These are phyloP conservation scores for Citrus medica DNA, from an alignment of 345 rosid genomes.

Conservation along the genomic window DNA sequence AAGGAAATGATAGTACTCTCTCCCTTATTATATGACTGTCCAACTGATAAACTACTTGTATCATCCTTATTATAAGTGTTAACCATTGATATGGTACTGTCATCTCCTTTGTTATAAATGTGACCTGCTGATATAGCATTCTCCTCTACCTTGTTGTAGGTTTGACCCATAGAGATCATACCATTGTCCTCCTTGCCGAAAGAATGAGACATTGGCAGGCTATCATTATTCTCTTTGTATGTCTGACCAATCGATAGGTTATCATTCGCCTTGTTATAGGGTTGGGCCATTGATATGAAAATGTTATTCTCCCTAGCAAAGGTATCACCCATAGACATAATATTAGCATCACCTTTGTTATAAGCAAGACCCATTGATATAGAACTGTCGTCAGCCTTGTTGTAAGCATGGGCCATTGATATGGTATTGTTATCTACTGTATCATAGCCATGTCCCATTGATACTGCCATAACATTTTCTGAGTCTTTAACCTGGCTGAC, in stretches of 20 bases:
- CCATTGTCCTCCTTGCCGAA: constrained; percentile 37
- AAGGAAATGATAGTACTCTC: constrained; percentile 65
- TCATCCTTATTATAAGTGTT: constrained; percentile 32
- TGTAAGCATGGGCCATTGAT: constrained; percentile 21
- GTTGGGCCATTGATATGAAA: constrained; percentile 43
- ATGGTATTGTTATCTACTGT: constrained; percentile 24
- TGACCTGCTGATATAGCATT: constrained; percentile 43
- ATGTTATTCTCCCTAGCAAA: constrained; percentile 36
- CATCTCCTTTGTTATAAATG: constrained; percentile 35
- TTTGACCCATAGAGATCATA: constrained; percentile 46
- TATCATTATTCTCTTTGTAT: constrained; percentile 38
- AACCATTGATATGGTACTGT: constrained; percentile 21
- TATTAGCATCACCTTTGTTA: constrained; percentile 23
- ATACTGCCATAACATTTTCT: constrained; percentile 29
- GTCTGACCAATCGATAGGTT: constrained; percentile 29
- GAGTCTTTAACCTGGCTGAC: constrained; percentile 48
- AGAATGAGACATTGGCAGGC: constrained; percentile 32
- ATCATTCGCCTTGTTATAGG: constrained; percentile 37
- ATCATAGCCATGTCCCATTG: constrained; percentile 30
- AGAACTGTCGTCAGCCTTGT: constrained; percentile 25
- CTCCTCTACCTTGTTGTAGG: constrained; percentile 38
- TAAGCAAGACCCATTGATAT: constrained; percentile 27
- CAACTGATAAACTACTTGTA: constrained; percentile 22
- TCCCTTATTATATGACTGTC: constrained; percentile 43
- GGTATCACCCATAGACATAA: constrained; percentile 33